Conservation (phyloP, 225 moss, liverwort and hornwort species). For the Anthoceros angustus region DNA sequence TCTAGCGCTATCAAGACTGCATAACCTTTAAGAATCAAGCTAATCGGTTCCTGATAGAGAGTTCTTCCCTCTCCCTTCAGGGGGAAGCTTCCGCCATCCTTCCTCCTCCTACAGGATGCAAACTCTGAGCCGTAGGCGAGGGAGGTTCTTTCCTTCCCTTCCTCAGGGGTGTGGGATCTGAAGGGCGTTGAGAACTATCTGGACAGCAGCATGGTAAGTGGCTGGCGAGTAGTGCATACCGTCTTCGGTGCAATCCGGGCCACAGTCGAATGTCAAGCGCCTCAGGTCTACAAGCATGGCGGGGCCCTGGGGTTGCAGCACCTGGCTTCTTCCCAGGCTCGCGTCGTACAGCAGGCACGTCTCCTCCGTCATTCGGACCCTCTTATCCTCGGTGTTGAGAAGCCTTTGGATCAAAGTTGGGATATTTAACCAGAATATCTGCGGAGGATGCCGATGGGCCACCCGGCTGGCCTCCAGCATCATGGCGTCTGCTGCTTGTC, state of each 20-base stretch:
- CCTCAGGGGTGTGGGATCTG: slow-evolving; percentile 58
- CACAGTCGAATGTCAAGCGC: slow-evolving; percentile 44
- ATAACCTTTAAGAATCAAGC: neutral
- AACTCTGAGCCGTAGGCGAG: neutral
- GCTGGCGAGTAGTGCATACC: slow-evolving; percentile 80
- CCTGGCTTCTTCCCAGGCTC: slow-evolving; percentile 31
- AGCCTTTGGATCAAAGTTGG: slow-evolving; percentile 45
- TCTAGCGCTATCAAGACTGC: neutral
- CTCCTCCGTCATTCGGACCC: slow-evolving; percentile 32
- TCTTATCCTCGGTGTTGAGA: slow-evolving; percentile 50
- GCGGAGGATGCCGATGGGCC: slow-evolving; percentile 24
- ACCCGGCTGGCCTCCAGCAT: slow-evolving; percentile 8
- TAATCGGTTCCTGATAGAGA: neutral
- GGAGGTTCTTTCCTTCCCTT: neutral
- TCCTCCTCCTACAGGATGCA: neutral
- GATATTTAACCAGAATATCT: slow-evolving; percentile 75
- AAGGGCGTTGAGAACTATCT: slow-evolving; percentile 64
- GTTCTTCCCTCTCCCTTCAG: neutral
- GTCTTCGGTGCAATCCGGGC: slow-evolving; percentile 48
- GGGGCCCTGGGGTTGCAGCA: slow-evolving; percentile 27
- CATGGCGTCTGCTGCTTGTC: slow-evolving; percentile 25
- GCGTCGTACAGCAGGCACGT: slow-evolving; percentile 27
- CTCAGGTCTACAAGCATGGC: slow-evolving; percentile 48
- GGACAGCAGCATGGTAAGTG: slow-evolving; percentile 70
- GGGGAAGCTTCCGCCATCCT: neutral